phyloP scores from a whole-genome alignment of 495 filamentous ascomycete genomes.

The Tuber borchii region DNA sequence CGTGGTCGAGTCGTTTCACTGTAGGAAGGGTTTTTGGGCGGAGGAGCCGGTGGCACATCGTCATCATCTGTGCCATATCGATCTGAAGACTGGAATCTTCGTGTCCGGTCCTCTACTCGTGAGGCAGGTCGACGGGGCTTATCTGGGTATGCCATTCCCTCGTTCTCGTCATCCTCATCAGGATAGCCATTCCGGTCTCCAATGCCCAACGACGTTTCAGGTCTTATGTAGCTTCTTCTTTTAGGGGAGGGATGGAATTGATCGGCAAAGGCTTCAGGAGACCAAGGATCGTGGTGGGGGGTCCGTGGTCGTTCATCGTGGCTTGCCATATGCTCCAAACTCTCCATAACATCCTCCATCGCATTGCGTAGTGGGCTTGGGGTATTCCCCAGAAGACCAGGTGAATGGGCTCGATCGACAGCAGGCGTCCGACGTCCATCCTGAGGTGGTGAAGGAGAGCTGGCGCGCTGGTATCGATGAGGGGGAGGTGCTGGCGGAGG shows the following conservation, averaged over 20 bases:
- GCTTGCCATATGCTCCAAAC: slow-evolving; percentile 74
- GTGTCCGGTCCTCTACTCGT: slow-evolving; percentile 75
- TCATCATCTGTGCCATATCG: slow-evolving; percentile 47
- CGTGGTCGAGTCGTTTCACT: slow-evolving; percentile 46
- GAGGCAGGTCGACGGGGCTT: slow-evolving; percentile 50
- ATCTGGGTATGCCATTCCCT: slow-evolving; percentile 34
- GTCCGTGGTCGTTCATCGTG: slow-evolving; percentile 52
- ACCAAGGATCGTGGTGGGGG: slow-evolving; percentile 70
- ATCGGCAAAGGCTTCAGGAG: slow-evolving; percentile 77
- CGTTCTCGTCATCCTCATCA: slow-evolving; percentile 47
- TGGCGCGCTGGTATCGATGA: slow-evolving; percentile 41
- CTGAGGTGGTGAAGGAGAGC: slow-evolving; percentile 43
- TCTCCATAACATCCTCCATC: slow-evolving; percentile 98
- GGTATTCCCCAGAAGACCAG: slow-evolving; percentile 61
- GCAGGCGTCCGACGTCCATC: slow-evolving; percentile 46
- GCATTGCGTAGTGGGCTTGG: slow-evolving; percentile 87
- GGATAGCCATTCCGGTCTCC: slow-evolving; percentile 53
- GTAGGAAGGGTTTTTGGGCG: slow-evolving; percentile 52
- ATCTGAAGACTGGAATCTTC: slow-evolving; percentile 53
- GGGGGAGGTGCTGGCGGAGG: slow-evolving; percentile 33
- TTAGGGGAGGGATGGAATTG: slow-evolving; percentile 47
- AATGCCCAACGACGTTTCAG: slow-evolving; percentile 68
- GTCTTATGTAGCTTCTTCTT: slow-evolving; percentile 48
- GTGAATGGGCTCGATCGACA: slow-evolving; percentile 53
- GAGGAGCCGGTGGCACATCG: slow-evolving; percentile 55